Evolutionary conservation across 192 early-diverging fungal species (phyloP).

Genomic region (Obelidium mucronatum): DNA sequence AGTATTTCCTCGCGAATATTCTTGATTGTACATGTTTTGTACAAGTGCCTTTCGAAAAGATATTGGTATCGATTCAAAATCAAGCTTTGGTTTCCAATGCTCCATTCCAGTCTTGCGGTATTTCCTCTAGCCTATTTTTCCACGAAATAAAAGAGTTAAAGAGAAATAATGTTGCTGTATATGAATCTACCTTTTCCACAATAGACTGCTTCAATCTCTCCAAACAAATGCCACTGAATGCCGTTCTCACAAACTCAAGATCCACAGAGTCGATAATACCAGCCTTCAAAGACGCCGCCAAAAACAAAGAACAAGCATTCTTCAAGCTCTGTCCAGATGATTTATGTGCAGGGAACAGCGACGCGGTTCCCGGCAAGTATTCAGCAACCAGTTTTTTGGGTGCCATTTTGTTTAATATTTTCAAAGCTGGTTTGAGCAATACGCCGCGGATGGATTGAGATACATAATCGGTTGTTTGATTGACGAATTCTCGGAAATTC

Average conservation of each 20-base stretch:
- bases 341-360: neutral
- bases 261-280: too few species aligned
- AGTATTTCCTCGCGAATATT: conserved; percentile 11
- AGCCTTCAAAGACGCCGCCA: too few species aligned
- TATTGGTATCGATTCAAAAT: neutral
- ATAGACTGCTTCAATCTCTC: too few species aligned
- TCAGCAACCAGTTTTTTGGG: neutral
- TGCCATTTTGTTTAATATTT: neutral
- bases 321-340: too few species aligned
- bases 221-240: too few species aligned
- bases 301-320: too few species aligned
- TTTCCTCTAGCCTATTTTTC: neutral
- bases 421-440: neutral
- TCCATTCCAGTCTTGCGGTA: conserved; percentile 6
- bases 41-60: neutral
- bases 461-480: neutral
- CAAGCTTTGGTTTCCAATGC: neutral
- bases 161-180: too few species aligned
- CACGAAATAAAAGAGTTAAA: too few species aligned
- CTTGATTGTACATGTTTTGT: neutral
- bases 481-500: neutral
- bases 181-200: too few species aligned
- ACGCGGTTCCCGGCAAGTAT: neutral
- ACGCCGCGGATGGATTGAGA: neutral
- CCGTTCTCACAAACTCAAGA: too few species aligned